These are phyloP conservation scores for Starmera quercuum DNA, from an alignment of 805 yeast genomes.

Conservation along the genomic window DNA sequence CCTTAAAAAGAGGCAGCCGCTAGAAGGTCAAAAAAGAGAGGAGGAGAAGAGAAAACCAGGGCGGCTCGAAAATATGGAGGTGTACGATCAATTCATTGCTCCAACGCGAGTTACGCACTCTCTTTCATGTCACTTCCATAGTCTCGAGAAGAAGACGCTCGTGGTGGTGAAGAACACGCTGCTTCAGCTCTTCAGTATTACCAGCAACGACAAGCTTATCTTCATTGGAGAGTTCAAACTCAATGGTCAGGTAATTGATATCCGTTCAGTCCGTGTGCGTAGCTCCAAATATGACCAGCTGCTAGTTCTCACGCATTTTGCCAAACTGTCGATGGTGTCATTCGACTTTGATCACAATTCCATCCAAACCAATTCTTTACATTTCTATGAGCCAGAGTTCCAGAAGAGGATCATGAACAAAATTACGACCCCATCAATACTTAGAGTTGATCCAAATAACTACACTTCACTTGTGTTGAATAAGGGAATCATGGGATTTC, in stretches of 20 bases:
- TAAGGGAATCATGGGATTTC: slow-evolving; percentile 61
- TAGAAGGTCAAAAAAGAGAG: no score
- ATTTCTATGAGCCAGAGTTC: slow-evolving; percentile 73
- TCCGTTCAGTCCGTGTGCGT: slow-evolving; percentile 41
- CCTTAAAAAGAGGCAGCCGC: no score
- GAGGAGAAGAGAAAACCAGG: no score
- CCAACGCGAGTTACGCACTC: slow-evolving; percentile 69
- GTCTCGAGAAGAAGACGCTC: slow-evolving; percentile 36
- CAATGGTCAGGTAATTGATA: slow-evolving; percentile 59
- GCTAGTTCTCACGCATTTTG: slow-evolving; percentile 58
- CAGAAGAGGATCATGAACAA: slow-evolving; percentile 39
- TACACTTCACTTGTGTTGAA: slow-evolving; percentile 51
- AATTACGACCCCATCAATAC: slow-evolving; percentile 20
- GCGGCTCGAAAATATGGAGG: slow-evolving; percentile 46
- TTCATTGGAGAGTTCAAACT: slow-evolving; percentile 60
- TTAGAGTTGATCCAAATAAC: slow-evolving; percentile 47
- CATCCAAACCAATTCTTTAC: slow-evolving; percentile 71
- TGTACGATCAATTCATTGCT: slow-evolving; percentile 66
- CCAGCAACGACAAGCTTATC: slow-evolving; percentile 17
- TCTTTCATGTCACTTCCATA: slow-evolving; percentile 43
- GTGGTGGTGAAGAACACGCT: slow-evolving; percentile 65
- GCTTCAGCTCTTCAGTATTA: slow-evolving; percentile 28
- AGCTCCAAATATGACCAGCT: slow-evolving; percentile 52
- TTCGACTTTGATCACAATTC: slow-evolving; percentile 54
- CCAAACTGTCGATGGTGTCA: slow-evolving; percentile 68